Conservation (phyloP, 2,329 filamentous ascomycete species). For the Zalaria obscura region DNA sequence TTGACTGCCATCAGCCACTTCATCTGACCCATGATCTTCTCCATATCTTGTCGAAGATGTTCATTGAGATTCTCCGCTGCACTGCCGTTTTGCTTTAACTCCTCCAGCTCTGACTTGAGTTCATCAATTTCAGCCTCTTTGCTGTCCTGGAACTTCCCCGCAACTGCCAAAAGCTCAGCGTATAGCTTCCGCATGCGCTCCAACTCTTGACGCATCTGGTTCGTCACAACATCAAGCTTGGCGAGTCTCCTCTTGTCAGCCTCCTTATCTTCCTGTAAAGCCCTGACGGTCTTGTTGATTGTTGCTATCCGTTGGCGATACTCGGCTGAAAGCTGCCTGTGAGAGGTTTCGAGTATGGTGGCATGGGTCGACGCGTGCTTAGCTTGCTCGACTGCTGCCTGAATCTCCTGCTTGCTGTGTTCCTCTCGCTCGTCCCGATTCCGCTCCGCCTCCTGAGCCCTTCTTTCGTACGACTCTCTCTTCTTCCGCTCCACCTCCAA, state of each 20-base stretch:
- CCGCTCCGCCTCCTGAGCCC: conserved; percentile 47
- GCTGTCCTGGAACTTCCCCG: conserved; percentile 49
- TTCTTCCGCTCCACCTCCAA: conserved; percentile 52
- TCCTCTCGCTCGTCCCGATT: conserved; percentile 47
- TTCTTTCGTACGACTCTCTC: conserved; percentile 42
- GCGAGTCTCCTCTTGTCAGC: conserved; percentile 49
- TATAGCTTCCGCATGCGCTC: conserved; percentile 47
- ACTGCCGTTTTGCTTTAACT: conserved; percentile 41
- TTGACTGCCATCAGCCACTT: conserved; percentile 60
- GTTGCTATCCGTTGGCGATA: conserved; percentile 38
- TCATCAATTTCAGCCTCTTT: conserved; percentile 47
- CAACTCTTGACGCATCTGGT: conserved; percentile 59
- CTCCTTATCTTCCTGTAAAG: conserved; percentile 40
- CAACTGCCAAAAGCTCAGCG: conserved; percentile 43
- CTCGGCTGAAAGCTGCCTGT: conserved; percentile 53
- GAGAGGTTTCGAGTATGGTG: conserved; percentile 54
- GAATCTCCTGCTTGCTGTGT: conserved; percentile 48
- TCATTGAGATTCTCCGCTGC: conserved; percentile 49
- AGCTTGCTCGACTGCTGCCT: conserved; percentile 35
- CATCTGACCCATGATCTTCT: conserved; percentile 51
- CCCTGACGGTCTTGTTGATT: conserved; percentile 35
- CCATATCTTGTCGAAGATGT: conserved; percentile 41
- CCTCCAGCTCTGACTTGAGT: conserved; percentile 44
- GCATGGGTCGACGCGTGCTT: conserved; percentile 46
- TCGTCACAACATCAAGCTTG: conserved; percentile 52